Conservation (phyloP, 2,329 filamentous ascomycete genomes). For the Trichoderma pleuroti region DNA sequence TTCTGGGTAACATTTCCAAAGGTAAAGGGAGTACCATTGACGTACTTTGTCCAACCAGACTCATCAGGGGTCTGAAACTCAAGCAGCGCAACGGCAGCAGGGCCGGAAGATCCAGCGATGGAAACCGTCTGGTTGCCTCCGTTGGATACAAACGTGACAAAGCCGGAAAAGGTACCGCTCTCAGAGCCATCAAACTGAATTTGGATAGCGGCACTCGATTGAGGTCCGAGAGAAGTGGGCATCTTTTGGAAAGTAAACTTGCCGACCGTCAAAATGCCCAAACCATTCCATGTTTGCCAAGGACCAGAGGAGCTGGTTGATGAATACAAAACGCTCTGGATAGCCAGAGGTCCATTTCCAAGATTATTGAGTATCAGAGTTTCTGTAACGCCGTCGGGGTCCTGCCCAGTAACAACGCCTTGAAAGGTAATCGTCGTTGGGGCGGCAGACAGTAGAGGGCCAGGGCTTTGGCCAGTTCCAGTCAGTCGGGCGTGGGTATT, state of each 20-base stretch:
- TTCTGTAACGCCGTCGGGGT: conserved; percentile 38
- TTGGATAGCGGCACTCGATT: conserved; percentile 37
- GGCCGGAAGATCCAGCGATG: conserved; percentile 48
- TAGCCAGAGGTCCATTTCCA: conserved; percentile 44
- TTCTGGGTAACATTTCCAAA: conserved; percentile 57
- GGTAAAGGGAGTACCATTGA: conserved; percentile 42
- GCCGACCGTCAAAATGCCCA: conserved; percentile 39
- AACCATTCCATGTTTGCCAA: conserved; percentile 37
- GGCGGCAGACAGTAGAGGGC: conserved; percentile 44
- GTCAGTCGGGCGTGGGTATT: conserved; percentile 45
- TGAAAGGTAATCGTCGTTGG: conserved; percentile 49
- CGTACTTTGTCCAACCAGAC: conserved; percentile 47
- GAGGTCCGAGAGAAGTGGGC: conserved; percentile 42
- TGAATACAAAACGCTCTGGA: conserved; percentile 45
- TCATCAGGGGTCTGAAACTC: conserved; percentile 54
- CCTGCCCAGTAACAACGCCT: conserved; percentile 44
- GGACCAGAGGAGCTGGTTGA: conserved; percentile 43
- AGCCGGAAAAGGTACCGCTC: conserved; percentile 48
- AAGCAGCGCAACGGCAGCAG: conserved; percentile 46
- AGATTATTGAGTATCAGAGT: conserved; percentile 48
- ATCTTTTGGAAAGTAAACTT: conserved; percentile 48
- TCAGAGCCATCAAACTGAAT: conserved; percentile 46
- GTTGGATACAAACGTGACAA: conserved; percentile 44
- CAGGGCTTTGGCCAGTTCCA: conserved; percentile 46
- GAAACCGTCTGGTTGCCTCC: conserved; percentile 49